Evolutionary conservation across 768 basidiomycete species (phyloP).

Genomic region (Chalciporus piperatus): DNA sequence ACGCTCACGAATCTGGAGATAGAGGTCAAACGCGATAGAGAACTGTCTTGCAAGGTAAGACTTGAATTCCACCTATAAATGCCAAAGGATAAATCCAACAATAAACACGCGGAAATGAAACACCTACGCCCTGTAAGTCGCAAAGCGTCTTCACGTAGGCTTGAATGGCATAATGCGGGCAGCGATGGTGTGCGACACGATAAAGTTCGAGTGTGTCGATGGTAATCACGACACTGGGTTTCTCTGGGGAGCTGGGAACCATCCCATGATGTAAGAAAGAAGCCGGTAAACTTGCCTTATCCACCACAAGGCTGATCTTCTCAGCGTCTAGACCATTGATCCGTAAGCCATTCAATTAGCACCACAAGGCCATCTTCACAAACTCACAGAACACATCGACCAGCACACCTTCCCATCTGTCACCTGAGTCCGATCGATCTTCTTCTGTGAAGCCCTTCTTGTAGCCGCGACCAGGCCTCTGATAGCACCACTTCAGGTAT

Average conservation of each 20-base stretch:
- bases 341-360: neutral
- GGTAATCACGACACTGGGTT: conserved; percentile 1
- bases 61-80: too few species aligned
- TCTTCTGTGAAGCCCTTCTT: neutral
- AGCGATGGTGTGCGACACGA: conserved; percentile 2
- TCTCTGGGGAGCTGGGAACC: conserved; percentile 5
- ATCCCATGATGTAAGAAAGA: conserved; percentile 2
- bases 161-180: conserved; percentile 17
- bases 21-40: too few species aligned
- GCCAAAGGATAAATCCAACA: too few species aligned
- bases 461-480: too few species aligned
- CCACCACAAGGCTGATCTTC: too few species aligned
- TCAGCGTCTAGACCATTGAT: neutral
- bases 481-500: too few species aligned
- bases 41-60: too few species aligned
- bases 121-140: too few species aligned
- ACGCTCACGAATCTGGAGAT: too few species aligned
- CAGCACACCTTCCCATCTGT: neutral
- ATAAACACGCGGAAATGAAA: too few species aligned
- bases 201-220: conserved; percentile 7
- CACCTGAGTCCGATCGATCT: neutral
- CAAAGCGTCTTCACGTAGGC: too few species aligned
- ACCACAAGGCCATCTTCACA: neutral
- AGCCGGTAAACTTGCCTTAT: too few species aligned
- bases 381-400: neutral